Percentiles rank a stretch among this genome's conserved stretches.
Conservation (phyloP, 2,329 filamentous ascomycete genomes). For the Claviceps arundinis region DNA sequence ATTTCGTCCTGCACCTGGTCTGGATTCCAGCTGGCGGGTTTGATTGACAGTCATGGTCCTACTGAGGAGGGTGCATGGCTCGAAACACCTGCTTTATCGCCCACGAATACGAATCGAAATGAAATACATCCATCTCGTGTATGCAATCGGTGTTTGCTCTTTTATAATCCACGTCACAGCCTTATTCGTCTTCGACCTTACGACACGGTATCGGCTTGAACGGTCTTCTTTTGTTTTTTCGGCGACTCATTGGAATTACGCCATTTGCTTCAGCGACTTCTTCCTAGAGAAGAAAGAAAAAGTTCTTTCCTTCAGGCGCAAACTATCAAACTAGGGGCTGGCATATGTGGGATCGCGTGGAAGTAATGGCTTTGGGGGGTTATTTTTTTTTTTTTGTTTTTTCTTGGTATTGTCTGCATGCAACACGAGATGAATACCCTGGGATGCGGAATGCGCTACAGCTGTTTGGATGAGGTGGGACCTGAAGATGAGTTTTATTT, state of each 20-base stretch:
- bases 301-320: not conserved
- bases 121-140: not conserved
- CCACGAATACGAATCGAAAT: not conserved
- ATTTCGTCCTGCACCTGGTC: not conserved
- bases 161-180: not conserved
- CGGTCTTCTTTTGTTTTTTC: not conserved
- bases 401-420: not conserved
- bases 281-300: not conserved
- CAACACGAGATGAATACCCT: not conserved
- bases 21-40: not conserved
- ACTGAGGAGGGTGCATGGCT: not conserved
- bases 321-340: not conserved
- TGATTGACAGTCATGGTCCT: no score
- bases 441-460: not conserved
- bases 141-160: not conserved
- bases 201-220: not conserved
- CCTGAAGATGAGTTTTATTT: not conserved
- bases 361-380: not conserved
- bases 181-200: not conserved
- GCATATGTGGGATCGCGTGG: not conserved
- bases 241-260: not conserved
- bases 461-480: not conserved
- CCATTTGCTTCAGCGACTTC: not conserved
- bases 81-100: not conserved
- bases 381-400: not conserved